Conservation (phyloP, 768 basidiomycete genomes). For the Dioszegia hungarica region DNA sequence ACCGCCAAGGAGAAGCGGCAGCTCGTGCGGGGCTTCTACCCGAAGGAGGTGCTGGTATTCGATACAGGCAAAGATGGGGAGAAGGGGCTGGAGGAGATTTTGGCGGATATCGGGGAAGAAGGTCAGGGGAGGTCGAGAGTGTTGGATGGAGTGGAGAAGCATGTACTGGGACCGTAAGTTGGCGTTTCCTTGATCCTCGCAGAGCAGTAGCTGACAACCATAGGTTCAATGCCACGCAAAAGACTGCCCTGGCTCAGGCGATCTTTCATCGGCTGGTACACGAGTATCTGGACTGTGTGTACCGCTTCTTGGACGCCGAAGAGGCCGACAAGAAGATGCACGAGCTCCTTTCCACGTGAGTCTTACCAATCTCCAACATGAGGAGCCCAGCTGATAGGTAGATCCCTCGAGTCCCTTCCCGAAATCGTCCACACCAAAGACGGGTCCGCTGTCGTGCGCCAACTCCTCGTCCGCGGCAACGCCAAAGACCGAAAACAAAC, state of each 20-base stretch:
- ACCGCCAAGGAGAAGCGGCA: slow-evolving; percentile 78
- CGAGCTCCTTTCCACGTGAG: slow-evolving; percentile 76
- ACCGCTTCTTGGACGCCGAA: slow-evolving; percentile 53
- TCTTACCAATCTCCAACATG: neutral
- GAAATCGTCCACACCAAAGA: slow-evolving; percentile 94
- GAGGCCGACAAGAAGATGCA: slow-evolving; percentile 66
- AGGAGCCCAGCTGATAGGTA: slow-evolving; percentile 37
- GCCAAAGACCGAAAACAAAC: slow-evolving; percentile 94
- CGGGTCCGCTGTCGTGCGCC: slow-evolving; percentile 76
- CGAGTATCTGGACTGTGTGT: slow-evolving; percentile 72
- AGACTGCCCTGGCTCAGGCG: slow-evolving; percentile 78
- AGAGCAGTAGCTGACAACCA: neutral
- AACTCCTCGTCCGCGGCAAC: slow-evolving; percentile 73
- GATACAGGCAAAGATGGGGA: slow-evolving; percentile 34
- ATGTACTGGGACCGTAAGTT: slow-evolving; percentile 67
- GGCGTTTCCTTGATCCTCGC: no score
- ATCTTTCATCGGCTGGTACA: slow-evolving; percentile 80
- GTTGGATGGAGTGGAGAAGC: slow-evolving; percentile 65
- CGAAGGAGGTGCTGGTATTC: slow-evolving; percentile 77
- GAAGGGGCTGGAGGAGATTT: slow-evolving; percentile 56
- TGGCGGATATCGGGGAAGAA: slow-evolving; percentile 56
- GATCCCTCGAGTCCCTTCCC: slow-evolving; percentile 76
- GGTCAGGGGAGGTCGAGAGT: slow-evolving; percentile 64
- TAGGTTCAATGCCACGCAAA: slow-evolving; percentile 88
- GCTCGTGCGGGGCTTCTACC: slow-evolving; percentile 81